A percentile compares a stretch with the other conserved stretches of the same genome.
These are phyloP conservation scores for Collybia nuda DNA, from an alignment of 768 basidiomycete species.

Conservation along the genomic window DNA sequence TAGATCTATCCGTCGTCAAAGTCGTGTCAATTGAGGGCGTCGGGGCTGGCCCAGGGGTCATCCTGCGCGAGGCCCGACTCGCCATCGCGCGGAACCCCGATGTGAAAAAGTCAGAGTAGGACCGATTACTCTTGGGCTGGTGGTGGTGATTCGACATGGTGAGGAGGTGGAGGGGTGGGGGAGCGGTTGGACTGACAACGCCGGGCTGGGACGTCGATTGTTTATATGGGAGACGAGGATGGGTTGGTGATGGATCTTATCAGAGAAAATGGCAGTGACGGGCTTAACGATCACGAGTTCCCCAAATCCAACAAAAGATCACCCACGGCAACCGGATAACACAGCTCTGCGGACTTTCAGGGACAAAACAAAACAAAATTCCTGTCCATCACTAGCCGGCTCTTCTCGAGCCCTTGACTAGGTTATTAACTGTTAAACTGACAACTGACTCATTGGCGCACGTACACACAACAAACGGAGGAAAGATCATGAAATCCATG, in stretches of 20 bases:
- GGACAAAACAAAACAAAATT: no score
- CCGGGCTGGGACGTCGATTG: neutral
- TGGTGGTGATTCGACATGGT: slow-evolving; percentile 13
- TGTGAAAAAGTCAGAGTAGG: slow-evolving; percentile 49
- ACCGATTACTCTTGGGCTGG: slow-evolving; percentile 19
- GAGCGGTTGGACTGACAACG: neutral
- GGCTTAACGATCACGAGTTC: slow-evolving; percentile 10
- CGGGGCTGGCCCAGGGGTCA: neutral
- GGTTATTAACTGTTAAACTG: no score
- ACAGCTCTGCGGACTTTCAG: no score
- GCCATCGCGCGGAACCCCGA: slow-evolving; percentile 44
- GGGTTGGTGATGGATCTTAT: neutral
- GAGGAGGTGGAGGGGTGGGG: neutral
- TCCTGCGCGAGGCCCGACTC: slow-evolving; percentile 12
- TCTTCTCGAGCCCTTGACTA: no score
- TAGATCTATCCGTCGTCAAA: no score
- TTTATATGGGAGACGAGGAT: slow-evolving; percentile 1
- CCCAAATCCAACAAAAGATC: neutral
- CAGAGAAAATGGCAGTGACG: slow-evolving; percentile 13
- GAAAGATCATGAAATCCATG: no score
- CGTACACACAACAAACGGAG: no score
- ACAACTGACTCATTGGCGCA: no score
- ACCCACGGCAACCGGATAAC: no score
- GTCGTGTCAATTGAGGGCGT: neutral
- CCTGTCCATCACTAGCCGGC: no score